Base-by-base conservation (phyloP, 2,329 filamentous ascomycete species). In the Epichloe amarillans region DNA sequence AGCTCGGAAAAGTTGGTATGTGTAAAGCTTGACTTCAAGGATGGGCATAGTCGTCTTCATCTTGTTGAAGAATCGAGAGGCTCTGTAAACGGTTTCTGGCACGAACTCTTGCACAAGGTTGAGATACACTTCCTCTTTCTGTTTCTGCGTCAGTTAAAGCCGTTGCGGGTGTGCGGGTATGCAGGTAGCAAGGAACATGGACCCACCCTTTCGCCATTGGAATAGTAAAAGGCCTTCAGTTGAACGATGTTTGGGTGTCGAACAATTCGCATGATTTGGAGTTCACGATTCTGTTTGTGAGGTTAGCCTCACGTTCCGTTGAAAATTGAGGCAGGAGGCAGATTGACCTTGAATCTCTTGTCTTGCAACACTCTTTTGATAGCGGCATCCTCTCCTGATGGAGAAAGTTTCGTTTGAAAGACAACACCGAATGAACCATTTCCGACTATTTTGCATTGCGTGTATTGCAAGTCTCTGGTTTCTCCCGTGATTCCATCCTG, bases 1-100 rank as follows among this genome's bases (percentile, higher is more conserved):
- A 37, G 93, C 95, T 61, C 93, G 85, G 81, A 98, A 98, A 50
- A 98, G 85, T 75, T 98, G 93, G 73, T 98, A 98, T 67, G 91
- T 98, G 77, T 97, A 98, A 56, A 98, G 84, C 77, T 98, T 98
- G 66, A 97, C 89, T 71, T 98, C 93, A 61, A 98, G 81, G 61
- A 91, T 95, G 15, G 93, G 93, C 93, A 98, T 98, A 49, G 91
- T 96, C 6, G 90, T 95, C 82, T 97, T 98, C 84, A 97, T 85
- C 76, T 98, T 98, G 79, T 94, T 97, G 79, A 98, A 98, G 74
- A 96, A 97, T 63, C 93, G 84, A 56, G 93, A 97, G 42, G 93
- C 93, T 64, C 93, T 84, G 71, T 98, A 98, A 48, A 98, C 93
- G 12, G 93, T 98, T 74, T 98, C 93, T 47, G 93, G 93, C 47